Evolutionary conservation across 1,284 basidiomycete species (phyloP), one percentile per base, ranked within the genome.

Genomic region (Cutaneotrichosporon cavernicola): DNA sequence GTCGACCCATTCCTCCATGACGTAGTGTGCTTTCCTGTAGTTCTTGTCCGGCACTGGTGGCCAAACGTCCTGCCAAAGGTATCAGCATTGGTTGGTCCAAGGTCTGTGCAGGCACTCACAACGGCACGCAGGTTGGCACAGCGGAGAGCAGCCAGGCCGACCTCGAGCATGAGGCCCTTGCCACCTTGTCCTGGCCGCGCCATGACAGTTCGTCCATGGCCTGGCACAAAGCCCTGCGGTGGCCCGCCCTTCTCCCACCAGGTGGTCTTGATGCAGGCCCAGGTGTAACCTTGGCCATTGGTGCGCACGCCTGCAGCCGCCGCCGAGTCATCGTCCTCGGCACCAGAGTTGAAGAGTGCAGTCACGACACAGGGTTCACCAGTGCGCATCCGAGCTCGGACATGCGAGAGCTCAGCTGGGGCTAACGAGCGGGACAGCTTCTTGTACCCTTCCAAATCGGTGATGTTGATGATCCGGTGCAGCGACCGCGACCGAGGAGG

Each of bases 1-100:
- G 79, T 90, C 88, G n/a, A 86, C 84, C 74, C 90, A 88, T 72
- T 92, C 91, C 32, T 85, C 83, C 40, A 90, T 84, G 64, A 92
- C 86, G 70, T 88, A 91, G 74, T 92, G 90, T 0, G 90, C 89
- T 74, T 89, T 90, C 65, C 90, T 85, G 76, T 92, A 93, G 74
- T 93, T 92, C 43, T 84, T 83, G 65, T 88, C 87, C 0, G 90
- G 90, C 21, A 85, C 81, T 22, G 91, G 91, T 4, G 91, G 91
- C 91, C 91, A 93, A 58, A 87, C 85, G 82, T 83, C 51, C 90
- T 92, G 72, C 16, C 14, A 6, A 13, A 7, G 47, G 18, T n/a
- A 58, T 62, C 53, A 62, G 60, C 40, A 32, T 30, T 18, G 22
- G 34, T 30, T 18, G 22, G 34, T 56, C 34, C 36, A 36, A 40